Evolutionary conservation across 23 red algal genomes (phyloP), one percentile per base, ranked within the genome.

Genomic region (Gracilariopsis chorda): DNA sequence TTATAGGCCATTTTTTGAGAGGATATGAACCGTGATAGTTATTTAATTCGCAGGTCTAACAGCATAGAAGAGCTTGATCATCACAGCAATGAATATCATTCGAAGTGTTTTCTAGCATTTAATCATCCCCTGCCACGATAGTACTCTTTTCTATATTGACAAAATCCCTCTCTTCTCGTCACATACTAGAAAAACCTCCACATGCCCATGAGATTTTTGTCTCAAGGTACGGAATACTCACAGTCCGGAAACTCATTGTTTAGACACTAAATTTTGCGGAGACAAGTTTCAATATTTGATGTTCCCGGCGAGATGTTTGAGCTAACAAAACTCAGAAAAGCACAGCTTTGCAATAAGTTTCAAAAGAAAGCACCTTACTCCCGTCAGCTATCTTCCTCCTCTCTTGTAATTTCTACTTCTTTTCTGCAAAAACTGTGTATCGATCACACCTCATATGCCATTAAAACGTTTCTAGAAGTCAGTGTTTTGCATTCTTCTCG

Each of bases 101-200:
- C 0, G 3, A 84, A 68, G 27, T 84, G 68, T 29, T 65, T 84
- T 23, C 3, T 12, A 0, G 51, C 23, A 34, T 45, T 84, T 16
- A 41, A 84, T 9, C 58, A 48, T 14, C 20, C 19, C 4, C 39
- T 64, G 2, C 59, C 56, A 35, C 11, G 17, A 30, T 84, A 58
- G 80, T 84, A 65, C 37, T 48, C 64, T 53, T 46, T 24, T 28
- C 59, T 84, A 1, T 68, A 69, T 48, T 58, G 68, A 11, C 44
- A 84, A 23, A 4, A 84, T 27, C 44, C 53, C 7, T 30, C 55
- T 11, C 43, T 67, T 19, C 1, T 68, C 2, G 27, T 84, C 35
- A 23, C 14, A 0, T 84, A 27, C 37, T 69, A 84, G 2, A 60
- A 64, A 17, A 34, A 49, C 1, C 11, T 49, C 10, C 68, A 20